Evolutionary conservation across 805 yeast species (phyloP).

Genomic region (Tetrapisispora phaffii): DNA sequence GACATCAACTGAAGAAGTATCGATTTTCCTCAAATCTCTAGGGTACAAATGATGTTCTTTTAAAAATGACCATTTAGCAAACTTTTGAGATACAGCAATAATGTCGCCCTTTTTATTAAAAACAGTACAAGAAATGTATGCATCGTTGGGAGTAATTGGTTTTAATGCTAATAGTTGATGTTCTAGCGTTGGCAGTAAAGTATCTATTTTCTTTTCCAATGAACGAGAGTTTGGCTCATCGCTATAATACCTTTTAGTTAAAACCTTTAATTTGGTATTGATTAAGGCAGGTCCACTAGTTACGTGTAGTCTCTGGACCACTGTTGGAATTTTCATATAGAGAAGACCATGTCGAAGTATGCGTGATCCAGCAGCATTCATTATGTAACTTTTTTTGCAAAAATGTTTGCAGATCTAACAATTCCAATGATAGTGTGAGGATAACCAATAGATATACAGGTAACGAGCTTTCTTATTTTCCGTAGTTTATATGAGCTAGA

Average conservation of each 20-base stretch:
- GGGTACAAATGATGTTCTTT: constrained; percentile 70
- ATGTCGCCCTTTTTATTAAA: constrained; percentile 69
- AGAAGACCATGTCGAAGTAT: neutral
- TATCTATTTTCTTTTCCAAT: neutral
- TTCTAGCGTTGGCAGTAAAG: neutral
- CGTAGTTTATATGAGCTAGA: too few relatives aligned
- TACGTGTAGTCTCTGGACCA: neutral
- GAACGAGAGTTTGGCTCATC: neutral
- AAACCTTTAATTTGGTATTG: neutral
- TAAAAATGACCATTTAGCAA: constrained; percentile 67
- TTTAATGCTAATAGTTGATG: constrained; percentile 20
- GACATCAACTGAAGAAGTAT: constrained; percentile 61
- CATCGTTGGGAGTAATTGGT: constrained; percentile 36
- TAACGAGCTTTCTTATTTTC: too few relatives aligned
- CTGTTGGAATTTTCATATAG: too few relatives aligned
- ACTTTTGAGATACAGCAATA: constrained; percentile 65
- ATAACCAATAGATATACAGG: too few relatives aligned
- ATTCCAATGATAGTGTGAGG: neutral
- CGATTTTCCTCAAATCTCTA: constrained; percentile 78
- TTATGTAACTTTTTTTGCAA: neutral
- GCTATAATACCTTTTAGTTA: neutral
- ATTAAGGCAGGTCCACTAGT: too few relatives aligned
- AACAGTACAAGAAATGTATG: constrained; percentile 64
- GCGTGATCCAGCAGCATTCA: neutral
- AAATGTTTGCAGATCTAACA: neutral